Base-by-base conservation (phyloP, 495 filamentous ascomycete species). In the Xylaria palmicola region DNA sequence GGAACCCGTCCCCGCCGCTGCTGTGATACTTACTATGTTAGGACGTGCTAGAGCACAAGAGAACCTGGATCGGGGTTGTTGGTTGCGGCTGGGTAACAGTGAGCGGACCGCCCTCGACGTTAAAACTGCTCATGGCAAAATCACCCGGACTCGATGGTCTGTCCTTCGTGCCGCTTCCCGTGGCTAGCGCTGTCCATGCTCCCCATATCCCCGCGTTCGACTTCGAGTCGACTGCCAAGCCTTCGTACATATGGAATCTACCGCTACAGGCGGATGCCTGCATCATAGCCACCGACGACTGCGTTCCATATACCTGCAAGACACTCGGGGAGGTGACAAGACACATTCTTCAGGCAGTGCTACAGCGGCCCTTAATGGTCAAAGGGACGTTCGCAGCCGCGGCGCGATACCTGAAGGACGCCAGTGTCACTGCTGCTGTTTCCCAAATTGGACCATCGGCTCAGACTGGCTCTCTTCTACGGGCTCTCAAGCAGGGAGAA, bases 251-350 rank as follows among this genome's bases (percentile, higher is more conserved):
- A 29, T 60, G 49, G 47, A 20, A 64, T 45, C 32, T 59, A 12
- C 56, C 62, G 22, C 22, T 64, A n/a, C 56, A 47, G 27, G 44
- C 45, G 52, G 56, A 30, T 27, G 49, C 55, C 32, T 59, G 32
- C 40, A 64, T 64, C 27, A 64, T 64, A 56, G 48, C 62, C 1
- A 64, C 62, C 3, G 49, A 55, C 26, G 26, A 36, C 7, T 64
- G 62, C 19, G 37, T 51, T 22, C 55, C 56, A 1, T 64, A 64
- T 29, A 6, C n/a, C 6, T 19, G 24, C 2, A 56, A 30, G 19
- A 64, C 49, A 1, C 55, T 64, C 17, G 56, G 62, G 15, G 49
- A 54, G 26, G 62, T 64, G 29, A 49, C 57, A 43, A 37, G 50
- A 20, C 48, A 48, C 15, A 50, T 64, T 5, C 36, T 64, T 17